These are phyloP conservation scores for Eucalyptus erythrocorys DNA, from an alignment of 345 rosid species.

Conservation along the genomic window DNA sequence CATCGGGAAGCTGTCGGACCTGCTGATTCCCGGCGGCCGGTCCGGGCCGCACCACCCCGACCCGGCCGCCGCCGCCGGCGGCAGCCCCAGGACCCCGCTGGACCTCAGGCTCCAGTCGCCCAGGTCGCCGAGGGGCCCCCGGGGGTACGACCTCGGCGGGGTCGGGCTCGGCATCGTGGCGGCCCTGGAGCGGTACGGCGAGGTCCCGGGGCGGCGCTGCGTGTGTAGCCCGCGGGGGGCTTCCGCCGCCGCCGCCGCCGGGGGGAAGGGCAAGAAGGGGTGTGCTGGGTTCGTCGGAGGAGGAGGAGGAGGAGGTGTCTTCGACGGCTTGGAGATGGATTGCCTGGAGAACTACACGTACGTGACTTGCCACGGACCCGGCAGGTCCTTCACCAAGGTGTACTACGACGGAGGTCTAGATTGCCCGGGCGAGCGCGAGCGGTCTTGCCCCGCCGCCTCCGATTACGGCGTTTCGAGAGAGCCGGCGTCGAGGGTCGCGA, in stretches of 20 bases:
- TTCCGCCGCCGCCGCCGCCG: not conserved
- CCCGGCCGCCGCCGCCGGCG: not conserved
- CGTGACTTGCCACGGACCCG: slow-evolving; percentile 41
- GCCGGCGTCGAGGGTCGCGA: not conserved
- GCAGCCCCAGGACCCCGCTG: slow-evolving; percentile 60
- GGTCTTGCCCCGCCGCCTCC: not conserved
- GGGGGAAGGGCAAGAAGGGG: slow-evolving; percentile 15
- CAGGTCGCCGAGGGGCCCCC: slow-evolving; percentile 32
- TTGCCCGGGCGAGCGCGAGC: not conserved
- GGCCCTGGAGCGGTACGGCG: slow-evolving; percentile 43
- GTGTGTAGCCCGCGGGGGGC: slow-evolving; percentile 6
- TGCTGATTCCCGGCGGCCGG: slow-evolving; percentile 45
- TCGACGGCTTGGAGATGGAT: slow-evolving; percentile 13
- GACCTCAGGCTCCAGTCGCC: slow-evolving; percentile 35
- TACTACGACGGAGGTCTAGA: slow-evolving; percentile 25
- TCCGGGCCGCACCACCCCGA: slow-evolving; percentile 5
- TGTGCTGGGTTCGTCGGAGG: not conserved
- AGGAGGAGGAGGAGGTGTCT: not conserved
- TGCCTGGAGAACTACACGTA: slow-evolving; percentile 50
- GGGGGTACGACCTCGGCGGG: slow-evolving; percentile 24
- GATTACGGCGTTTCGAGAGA: not conserved
- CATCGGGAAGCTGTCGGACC: slow-evolving; percentile 58
- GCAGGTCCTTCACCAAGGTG: slow-evolving; percentile 35
- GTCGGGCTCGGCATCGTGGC: slow-evolving; percentile 63
- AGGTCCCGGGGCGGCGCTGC: slow-evolving; percentile 1